These are phyloP conservation scores for Malbranchea cinnamomea DNA, from an alignment of 2,329 filamentous ascomycete genomes.

Conservation along the genomic window DNA sequence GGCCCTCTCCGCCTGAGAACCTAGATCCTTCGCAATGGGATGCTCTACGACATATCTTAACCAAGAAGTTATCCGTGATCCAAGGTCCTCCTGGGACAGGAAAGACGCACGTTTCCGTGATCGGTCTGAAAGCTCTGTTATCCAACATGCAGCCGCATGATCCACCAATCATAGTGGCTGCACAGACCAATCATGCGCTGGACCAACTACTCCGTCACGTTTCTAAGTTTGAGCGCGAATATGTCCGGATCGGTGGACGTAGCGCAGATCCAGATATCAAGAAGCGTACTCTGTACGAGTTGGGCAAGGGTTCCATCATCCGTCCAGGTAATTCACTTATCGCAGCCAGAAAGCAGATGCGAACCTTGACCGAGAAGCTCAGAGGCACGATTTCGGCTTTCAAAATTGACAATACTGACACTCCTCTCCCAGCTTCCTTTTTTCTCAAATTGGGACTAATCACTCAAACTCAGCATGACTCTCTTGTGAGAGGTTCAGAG, in stretches of 20 bases:
- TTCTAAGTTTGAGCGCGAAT: slow-evolving; percentile 44
- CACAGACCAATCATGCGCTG: slow-evolving; percentile 81
- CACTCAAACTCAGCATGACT: slow-evolving; percentile 46
- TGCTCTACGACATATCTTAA: slow-evolving; percentile 56
- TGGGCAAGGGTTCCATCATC: slow-evolving; percentile 29
- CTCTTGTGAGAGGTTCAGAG: slow-evolving; percentile 37
- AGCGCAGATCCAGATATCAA: slow-evolving; percentile 52
- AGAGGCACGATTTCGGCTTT: slow-evolving; percentile 30
- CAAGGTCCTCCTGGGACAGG: slow-evolving; percentile 71
- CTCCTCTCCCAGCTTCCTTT: slow-evolving; percentile 38
- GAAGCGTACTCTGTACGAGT: slow-evolving; percentile 49
- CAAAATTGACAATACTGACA: slow-evolving; percentile 17
- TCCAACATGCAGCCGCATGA: slow-evolving; percentile 40
- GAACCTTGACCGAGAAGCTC: slow-evolving; percentile 28
- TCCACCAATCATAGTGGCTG: slow-evolving; percentile 61
- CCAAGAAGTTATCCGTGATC: slow-evolving; percentile 56
- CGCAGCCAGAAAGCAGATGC: slow-evolving; percentile 28
- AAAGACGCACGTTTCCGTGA: slow-evolving; percentile 70
- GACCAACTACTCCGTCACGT: slow-evolving; percentile 63
- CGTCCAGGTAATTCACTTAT: slow-evolving; percentile 26
- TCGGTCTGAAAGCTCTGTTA: slow-evolving; percentile 52
- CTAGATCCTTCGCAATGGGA: slow-evolving; percentile 58
- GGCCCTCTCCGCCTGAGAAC: slow-evolving; percentile 33
- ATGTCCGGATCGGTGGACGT: slow-evolving; percentile 54
- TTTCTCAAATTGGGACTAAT: slow-evolving; percentile 45